These are phyloP conservation scores for Penicillium ochrochloron DNA, from an alignment of 495 filamentous ascomycete genomes.

Conservation along the genomic window DNA sequence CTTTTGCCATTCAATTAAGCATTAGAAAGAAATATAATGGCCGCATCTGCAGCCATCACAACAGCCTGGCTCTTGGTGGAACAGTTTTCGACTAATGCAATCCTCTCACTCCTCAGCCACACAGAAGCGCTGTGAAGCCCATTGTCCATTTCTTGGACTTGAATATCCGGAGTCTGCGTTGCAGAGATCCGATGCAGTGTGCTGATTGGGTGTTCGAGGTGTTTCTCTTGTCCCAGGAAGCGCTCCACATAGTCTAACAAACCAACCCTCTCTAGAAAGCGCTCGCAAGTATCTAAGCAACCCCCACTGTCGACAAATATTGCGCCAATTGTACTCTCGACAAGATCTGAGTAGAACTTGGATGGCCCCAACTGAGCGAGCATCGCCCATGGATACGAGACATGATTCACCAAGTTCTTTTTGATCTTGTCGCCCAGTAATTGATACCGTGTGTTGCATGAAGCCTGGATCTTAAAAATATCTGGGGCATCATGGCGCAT, in stretches of 20 bases:
- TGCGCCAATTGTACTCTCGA: constrained; percentile 76
- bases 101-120: constrained; percentile 5
- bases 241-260: constrained; percentile 2
- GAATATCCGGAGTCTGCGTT: neutral
- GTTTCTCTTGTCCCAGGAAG: neutral
- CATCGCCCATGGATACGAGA: constrained; percentile 68
- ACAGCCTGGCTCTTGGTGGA: constrained; percentile 4
- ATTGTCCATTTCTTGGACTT: neutral
- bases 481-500: constrained; percentile 3
- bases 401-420: constrained; percentile 49
- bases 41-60: constrained; percentile 12
- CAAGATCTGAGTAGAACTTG: constrained; percentile 70
- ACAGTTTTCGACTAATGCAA: constrained; percentile 7
- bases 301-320: constrained; percentile 74
- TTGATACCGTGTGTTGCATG: constrained; percentile 4
- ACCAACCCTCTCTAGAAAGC: constrained; percentile 54
- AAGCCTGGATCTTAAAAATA: neutral
- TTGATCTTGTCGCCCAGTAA: constrained; percentile 50
- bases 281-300: constrained; percentile 53
- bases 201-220: constrained; percentile 3
- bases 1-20: neutral
- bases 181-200: neutral
- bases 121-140: constrained; percentile 9
- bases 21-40: neutral
- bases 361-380: constrained; percentile 46